Evolutionary conservation across 2,329 filamentous ascomycete genomes (phyloP).

Genomic region (Fusarium sp.): DNA sequence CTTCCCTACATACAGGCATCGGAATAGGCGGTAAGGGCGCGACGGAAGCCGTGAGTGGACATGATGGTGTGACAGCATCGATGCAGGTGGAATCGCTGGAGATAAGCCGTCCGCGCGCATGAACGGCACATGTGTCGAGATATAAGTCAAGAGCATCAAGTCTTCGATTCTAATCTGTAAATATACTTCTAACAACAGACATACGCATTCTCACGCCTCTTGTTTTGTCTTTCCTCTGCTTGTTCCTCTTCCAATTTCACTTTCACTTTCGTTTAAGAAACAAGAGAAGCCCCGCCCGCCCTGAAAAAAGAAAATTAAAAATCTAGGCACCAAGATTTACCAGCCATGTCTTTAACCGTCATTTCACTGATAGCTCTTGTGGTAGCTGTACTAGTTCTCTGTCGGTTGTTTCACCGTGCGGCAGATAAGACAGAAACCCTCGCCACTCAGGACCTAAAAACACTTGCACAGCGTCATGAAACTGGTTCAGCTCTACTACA

Average conservation of each 20-base stretch:
- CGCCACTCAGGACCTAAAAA: not conserved
- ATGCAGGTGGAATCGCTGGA: not conserved
- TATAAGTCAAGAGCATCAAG: constrained; percentile 6
- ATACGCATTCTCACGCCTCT: constrained; percentile 1
- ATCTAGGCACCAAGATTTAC: not conserved
- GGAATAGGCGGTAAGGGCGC: not conserved
- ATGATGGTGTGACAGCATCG: not conserved
- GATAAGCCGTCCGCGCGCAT: not conserved
- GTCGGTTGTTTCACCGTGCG: not conserved
- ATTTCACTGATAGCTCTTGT: constrained; percentile 1
- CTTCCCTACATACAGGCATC: not conserved
- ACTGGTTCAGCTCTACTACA: constrained; percentile 3
- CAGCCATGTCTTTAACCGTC: constrained; percentile 1
- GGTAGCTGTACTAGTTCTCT: constrained; percentile 1
- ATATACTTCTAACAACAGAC: not conserved
- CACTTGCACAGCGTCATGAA: constrained; percentile 5
- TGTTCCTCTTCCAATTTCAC: not conserved
- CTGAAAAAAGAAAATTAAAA: too few species aligned
- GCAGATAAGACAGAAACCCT: not conserved
- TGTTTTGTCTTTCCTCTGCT: not conserved
- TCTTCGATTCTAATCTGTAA: constrained; percentile 1
- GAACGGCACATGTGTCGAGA: not conserved
- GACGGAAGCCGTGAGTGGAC: not conserved
- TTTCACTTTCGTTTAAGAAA: not conserved
- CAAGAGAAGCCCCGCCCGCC: not conserved